Conservation (phyloP, 2,329 filamentous ascomycete species). For the Rhynchosporium graminicola region DNA sequence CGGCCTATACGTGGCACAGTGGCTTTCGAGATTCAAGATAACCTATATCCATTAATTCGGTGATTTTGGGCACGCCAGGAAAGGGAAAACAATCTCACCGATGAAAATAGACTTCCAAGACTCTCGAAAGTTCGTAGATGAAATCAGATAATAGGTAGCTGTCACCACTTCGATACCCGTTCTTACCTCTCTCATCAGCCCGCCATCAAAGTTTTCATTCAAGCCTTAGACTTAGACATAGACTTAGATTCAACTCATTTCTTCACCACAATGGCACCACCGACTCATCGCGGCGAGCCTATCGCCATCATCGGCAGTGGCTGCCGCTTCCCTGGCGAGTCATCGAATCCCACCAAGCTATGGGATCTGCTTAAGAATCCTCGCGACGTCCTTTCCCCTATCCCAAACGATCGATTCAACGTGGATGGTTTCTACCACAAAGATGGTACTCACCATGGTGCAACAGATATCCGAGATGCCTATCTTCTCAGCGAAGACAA, state of each 20-base stretch:
- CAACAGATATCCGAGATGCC: slow-evolving; percentile 14
- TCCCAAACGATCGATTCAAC: slow-evolving; percentile 45
- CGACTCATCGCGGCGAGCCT: slow-evolving; percentile 2
- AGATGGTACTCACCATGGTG: slow-evolving; percentile 33
- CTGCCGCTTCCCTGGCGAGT: slow-evolving; percentile 17
- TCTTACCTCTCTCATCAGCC: too few relatives aligned
- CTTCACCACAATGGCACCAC: background rate
- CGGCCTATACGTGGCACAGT: too few relatives aligned
- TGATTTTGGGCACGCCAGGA: too few relatives aligned
- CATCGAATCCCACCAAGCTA: slow-evolving; percentile 34
- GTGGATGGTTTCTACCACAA: slow-evolving; percentile 55
- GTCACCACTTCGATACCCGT: too few relatives aligned
- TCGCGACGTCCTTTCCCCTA: slow-evolving; percentile 24
- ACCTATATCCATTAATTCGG: too few relatives aligned
- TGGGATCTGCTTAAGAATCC: slow-evolving; percentile 40
- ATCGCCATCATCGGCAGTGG: slow-evolving; percentile 22
- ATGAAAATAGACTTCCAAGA: too few relatives aligned
- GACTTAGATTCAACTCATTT: slow-evolving; percentile 1
- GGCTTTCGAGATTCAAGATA: too few relatives aligned
- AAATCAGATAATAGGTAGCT: too few relatives aligned
- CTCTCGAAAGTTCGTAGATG: too few relatives aligned
- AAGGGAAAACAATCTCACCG: too few relatives aligned
- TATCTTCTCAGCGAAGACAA: slow-evolving; percentile 20
- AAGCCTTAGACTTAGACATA: background rate
- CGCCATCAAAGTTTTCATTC: too few relatives aligned